phyloP scores from a whole-genome alignment of 2,329 filamentous ascomycete species.

The Huntiella bhutanensis region DNA sequence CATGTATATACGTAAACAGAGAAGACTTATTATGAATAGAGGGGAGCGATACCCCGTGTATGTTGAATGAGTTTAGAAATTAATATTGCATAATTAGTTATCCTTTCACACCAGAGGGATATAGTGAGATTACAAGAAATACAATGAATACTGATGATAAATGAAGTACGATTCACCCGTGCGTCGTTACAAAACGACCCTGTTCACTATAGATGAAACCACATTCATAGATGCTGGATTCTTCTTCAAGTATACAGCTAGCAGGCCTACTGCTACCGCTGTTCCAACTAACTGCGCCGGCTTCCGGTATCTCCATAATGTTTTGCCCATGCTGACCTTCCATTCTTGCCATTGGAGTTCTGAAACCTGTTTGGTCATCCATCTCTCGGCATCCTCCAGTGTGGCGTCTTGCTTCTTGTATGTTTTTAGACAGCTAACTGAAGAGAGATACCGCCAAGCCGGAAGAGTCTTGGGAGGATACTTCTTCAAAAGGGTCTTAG shows the following conservation, averaged over 20 bases:
- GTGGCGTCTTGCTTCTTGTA: slow-evolving; percentile 36
- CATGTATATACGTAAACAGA: too few species aligned
- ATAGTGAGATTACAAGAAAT: too few species aligned
- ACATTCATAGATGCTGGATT: slow-evolving; percentile 17
- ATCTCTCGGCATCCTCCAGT: slow-evolving; percentile 43
- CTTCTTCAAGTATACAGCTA: slow-evolving; percentile 49
- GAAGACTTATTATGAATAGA: too few species aligned
- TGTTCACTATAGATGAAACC: slow-evolving; percentile 1
- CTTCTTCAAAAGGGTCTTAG: slow-evolving; percentile 41
- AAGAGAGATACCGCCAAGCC: slow-evolving; percentile 54
- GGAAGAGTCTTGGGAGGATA: slow-evolving; percentile 56
- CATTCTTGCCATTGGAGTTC: slow-evolving; percentile 35
- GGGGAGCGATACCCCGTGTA: too few species aligned
- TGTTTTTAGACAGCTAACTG: slow-evolving; percentile 70
- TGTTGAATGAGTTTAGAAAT: too few species aligned
- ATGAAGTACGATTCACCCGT: too few species aligned
- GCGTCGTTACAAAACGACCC: too few species aligned
- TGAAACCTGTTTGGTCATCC: slow-evolving; percentile 52
- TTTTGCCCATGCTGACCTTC: neutral
- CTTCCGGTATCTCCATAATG: slow-evolving; percentile 33
- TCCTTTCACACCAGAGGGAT: too few species aligned
- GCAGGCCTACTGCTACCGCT: slow-evolving; percentile 45
- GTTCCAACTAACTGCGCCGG: slow-evolving; percentile 42
- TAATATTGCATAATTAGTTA: too few species aligned
- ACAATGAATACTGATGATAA: too few species aligned